Conservation (phyloP, 2,329 filamentous ascomycete genomes). For the Cryphonectria carpinicola region DNA sequence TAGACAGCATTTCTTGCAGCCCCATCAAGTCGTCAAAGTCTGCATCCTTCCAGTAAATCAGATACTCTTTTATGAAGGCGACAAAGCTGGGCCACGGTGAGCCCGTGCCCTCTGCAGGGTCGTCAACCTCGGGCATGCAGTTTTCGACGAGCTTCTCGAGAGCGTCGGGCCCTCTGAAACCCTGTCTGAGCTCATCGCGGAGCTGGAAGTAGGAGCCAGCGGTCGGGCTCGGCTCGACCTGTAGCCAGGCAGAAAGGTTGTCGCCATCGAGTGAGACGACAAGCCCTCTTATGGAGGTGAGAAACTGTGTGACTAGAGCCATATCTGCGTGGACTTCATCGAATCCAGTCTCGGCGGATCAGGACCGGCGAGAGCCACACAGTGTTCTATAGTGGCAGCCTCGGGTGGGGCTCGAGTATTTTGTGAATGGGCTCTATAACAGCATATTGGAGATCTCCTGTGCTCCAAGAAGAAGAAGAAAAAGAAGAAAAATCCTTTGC, state of each 20-base stretch:
- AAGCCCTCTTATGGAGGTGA: slow-evolving; percentile 64
- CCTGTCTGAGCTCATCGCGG: slow-evolving; percentile 65
- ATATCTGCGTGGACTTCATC: slow-evolving; percentile 45
- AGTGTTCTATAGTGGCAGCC: background rate
- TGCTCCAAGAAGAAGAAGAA: background rate
- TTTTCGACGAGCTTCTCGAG: slow-evolving; percentile 67
- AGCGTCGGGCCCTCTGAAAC: slow-evolving; percentile 49
- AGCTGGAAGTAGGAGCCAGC: slow-evolving; percentile 65
- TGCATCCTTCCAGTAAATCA: slow-evolving; percentile 80
- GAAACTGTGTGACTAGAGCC: slow-evolving; percentile 69
- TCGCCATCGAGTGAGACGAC: slow-evolving; percentile 67
- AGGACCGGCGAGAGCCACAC: background rate
- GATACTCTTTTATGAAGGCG: slow-evolving; percentile 79
- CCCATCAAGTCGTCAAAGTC: slow-evolving; percentile 74
- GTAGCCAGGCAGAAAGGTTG: slow-evolving; percentile 70
- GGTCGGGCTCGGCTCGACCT: slow-evolving; percentile 72
- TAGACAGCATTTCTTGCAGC: slow-evolving; percentile 75
- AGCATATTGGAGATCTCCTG: background rate
- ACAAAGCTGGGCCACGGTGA: slow-evolving; percentile 77
- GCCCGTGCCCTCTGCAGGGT: slow-evolving; percentile 65
- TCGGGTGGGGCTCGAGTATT: background rate
- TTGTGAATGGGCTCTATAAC: background rate
- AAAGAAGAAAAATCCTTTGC: background rate
- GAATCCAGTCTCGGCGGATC: background rate
- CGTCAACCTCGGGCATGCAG: slow-evolving; percentile 66